Evolutionary conservation across 768 basidiomycete species (phyloP), one percentile per base, ranked within the genome.

Genomic region (Pulveroboletus frians): DNA sequence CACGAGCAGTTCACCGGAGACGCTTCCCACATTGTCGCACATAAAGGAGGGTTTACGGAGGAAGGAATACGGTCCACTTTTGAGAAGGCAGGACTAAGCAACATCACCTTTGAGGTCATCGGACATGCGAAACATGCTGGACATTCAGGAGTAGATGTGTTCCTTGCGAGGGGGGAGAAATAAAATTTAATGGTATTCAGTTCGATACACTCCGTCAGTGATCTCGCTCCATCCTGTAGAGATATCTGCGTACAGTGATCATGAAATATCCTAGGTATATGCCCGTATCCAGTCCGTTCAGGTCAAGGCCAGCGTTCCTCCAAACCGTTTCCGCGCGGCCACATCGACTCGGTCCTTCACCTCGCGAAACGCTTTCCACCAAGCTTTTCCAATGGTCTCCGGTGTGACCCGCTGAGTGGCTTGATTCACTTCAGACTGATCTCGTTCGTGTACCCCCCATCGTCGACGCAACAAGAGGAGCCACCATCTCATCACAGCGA

Each of bases 401-500:
- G 69, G 67, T 61, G 71, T 69, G 65, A 52, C 54, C 54, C 51
- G 64, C 63, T 60, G 23, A 61, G 60, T 29, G 4, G 34, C 51
- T 41, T 65, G 66, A 36, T 71, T 66, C 20, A 65, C 67, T 36
- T 71, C 73, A 29, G 68, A 49, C 10, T 48, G 48, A 36, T 61
- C 66, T 48, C 68, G 57, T 65, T 88, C 84, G 47, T 77, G 77
- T 4, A 71, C 67, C 10, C 73, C 77, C 77, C 85, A 92, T 59
- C 78, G 66, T 52, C 83, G 70, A 57, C 84, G 71, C 57, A 91
- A 64, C 23, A 93, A 62, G 29, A 85, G 74, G 54, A 81, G 66
- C 92, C 91, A 93, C 88, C 86, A 94, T 59, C 78, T 83, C 74
- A 90, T 73, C 15, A 89, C 78, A 21, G 78, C 78, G 11, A 87